phyloP scores from a whole-genome alignment of 805 yeast species.

The Candida arabinofermentans region DNA sequence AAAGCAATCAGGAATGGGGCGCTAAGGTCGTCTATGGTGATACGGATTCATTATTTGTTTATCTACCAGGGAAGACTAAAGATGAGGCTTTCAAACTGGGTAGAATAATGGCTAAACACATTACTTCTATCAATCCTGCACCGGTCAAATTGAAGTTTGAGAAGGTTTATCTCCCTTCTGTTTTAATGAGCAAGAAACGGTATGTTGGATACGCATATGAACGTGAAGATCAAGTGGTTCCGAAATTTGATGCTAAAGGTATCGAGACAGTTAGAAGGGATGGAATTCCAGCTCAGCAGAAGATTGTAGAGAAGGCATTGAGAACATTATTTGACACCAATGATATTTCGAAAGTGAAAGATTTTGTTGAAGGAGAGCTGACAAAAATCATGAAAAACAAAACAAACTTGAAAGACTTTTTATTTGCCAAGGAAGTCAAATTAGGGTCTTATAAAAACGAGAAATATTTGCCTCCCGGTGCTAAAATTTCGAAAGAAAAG shows the following conservation, averaged over 20 bases:
- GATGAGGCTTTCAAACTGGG: slow-evolving; percentile 80
- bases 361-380: slow-evolving; percentile 64
- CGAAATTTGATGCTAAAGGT: slow-evolving; percentile 92
- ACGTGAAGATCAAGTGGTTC: slow-evolving; percentile 43
- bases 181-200: slow-evolving; percentile 79
- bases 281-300: slow-evolving; percentile 90
- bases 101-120: slow-evolving; percentile 54
- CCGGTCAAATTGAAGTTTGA: slow-evolving; percentile 87
- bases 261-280: slow-evolving; percentile 93
- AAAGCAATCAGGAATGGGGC: slow-evolving; percentile 57
- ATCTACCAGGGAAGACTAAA: slow-evolving; percentile 76
- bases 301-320: slow-evolving; percentile 68
- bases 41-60: slow-evolving; percentile 90
- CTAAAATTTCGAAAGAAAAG: slow-evolving; percentile 65
- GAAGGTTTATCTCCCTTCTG: slow-evolving; percentile 85
- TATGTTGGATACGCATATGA: slow-evolving; percentile 88
- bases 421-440: slow-evolving; percentile 87
- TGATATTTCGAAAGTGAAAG: slow-evolving; percentile 68
- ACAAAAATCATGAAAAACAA: slow-evolving; percentile 56
- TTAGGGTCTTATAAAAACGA: slow-evolving; percentile 79
- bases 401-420: slow-evolving; percentile 73
- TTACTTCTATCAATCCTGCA: slow-evolving; percentile 67
- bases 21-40: slow-evolving; percentile 97
- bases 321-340: slow-evolving; percentile 65
- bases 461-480: slow-evolving; percentile 84